Base-by-base conservation (phyloP, 202 grass and related monocot genomes). In the Dendrocalamus latiflorus region DNA sequence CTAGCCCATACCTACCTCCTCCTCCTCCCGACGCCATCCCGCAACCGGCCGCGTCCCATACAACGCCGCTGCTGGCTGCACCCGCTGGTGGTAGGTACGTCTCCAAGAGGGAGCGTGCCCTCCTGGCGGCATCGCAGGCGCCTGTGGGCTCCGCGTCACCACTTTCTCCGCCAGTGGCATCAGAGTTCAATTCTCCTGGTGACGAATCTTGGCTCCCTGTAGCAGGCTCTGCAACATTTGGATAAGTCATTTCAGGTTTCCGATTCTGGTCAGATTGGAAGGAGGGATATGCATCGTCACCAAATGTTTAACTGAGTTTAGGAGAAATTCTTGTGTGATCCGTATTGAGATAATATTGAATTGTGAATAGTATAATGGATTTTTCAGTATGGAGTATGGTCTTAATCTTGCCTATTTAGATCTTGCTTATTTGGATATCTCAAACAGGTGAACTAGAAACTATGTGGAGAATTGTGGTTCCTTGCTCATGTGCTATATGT, bases 101-200 rank as follows among this genome's bases (percentile, higher is more conserved):
- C 41, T 94, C 94, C 22, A 97, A 97, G 86, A 90, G 92, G 82
- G 92, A 89, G 75, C 81, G 86, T 2, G 74, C 81, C 48, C 76
- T 86, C 37, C 68, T 86, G 14, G 87, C 90, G 9, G 81, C 85
- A 2, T 70, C 75, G 14, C 43, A 8, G 20, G 36, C 44, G 5
- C 47, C 74, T 22, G 15, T 68, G 58, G 54, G 81, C 21, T 69
- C 70, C 30, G 16, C 76, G 1, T 65, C 57, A 13, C 14, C 20
- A 16, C 60, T 65, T 79, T 39, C 80, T 74, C 16, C 48, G 44
- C 70, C n/a, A 39, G 12, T 1, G 9, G 47, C 70, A 1, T 9
- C 57, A 15, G 18, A 14, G 25, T 26, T 80, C 18, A 43, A 36
- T 63, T 83, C 70, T 11, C 10, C 75, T 2, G 75, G 83, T 75